These are phyloP conservation scores for Batkoa obscura DNA, from an alignment of 371 early-diverging fungal genomes.

Conservation along the genomic window DNA sequence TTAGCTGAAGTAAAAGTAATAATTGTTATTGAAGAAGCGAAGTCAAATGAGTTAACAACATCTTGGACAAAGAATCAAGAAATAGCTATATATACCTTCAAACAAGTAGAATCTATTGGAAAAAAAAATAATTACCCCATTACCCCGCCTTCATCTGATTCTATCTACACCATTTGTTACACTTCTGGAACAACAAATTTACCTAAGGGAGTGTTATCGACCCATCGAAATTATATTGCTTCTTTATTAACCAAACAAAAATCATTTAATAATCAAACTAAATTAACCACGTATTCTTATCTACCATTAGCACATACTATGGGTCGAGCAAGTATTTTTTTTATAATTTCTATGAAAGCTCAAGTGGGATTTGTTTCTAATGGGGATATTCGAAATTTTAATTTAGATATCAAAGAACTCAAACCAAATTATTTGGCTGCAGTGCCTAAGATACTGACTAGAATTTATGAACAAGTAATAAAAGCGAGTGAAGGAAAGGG, in stretches of 20 bases:
- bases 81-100: conserved; percentile 22
- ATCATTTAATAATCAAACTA: neutral
- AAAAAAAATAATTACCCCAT: conserved; percentile 13
- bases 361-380: conserved; percentile 60
- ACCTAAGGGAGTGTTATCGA: conserved; percentile 48
- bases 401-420: conserved; percentile 65
- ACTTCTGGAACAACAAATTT: conserved; percentile 79
- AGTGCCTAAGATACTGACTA: conserved; percentile 81
- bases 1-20: conserved; percentile 39
- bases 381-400: conserved; percentile 54
- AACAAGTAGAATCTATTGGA: conserved; percentile 33
- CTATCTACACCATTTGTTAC: conserved; percentile 84
- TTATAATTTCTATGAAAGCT: conserved; percentile 26
- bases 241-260: too few relatives aligned
- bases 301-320: conserved; percentile 52
- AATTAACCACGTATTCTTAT: neutral
- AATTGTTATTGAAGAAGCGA: conserved; percentile 10
- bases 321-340: conserved; percentile 43
- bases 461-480: conserved; percentile 64
- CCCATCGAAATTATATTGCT: too few relatives aligned
- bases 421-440: conserved; percentile 69
- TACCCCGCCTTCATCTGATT: conserved; percentile 24
- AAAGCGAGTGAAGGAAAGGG: conserved; percentile 39
- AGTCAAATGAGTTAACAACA: conserved; percentile 28
- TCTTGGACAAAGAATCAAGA: too few relatives aligned